Evolutionary conservation across 495 filamentous ascomycete genomes (phyloP), one percentile per base, ranked within the genome.

Genomic region (Aspergillus affinis): DNA sequence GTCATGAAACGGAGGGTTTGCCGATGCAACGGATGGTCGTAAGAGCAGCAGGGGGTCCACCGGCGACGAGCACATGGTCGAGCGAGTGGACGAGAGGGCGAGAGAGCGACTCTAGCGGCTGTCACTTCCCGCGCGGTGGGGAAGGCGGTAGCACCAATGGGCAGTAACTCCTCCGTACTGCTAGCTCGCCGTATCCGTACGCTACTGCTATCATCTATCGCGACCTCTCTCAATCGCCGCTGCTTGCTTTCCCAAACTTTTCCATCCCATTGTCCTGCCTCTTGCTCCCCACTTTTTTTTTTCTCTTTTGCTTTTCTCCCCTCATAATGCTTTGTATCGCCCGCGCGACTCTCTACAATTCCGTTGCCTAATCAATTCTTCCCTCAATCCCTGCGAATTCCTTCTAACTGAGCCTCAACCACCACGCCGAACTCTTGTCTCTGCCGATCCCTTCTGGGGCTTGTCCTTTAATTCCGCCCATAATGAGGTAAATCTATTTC

Each of bases 31-130:
- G 46, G 46, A 13, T 46, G 18, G 44, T 46, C 44, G 44, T 26
- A 32, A n/a, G 46, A 48, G 2, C 2, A n/a, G 46, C 17, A 18
- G 46, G 13, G 17, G 13, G 17, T 21, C 46, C 17, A 18, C 46
- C 20, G 46, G 20, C 17, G 10, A 7, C 9, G 29, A 44, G 55
- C 55, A 58, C 55, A 51, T 58, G 55, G 23, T 13, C 46, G 18
- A 48, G 55, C 19, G 55, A 58, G 46, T 58, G 55, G 55, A 47
- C 41, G 50, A 52, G 8, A 52, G 13, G 6, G n/a, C 5, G 51
- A 32, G 4, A 13, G 3, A 4, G 30, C 15, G 12, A 2, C 51
- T n/a, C n/a, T 36, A n/a, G 19, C 30, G 18, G 6, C 26, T 29
- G 7, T 17, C 21, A 8, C 13, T 18, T 21, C 26, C 5, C 4